phyloP scores from a whole-genome alignment of 306 rosid species.

The Cucurbita ficifolia region DNA sequence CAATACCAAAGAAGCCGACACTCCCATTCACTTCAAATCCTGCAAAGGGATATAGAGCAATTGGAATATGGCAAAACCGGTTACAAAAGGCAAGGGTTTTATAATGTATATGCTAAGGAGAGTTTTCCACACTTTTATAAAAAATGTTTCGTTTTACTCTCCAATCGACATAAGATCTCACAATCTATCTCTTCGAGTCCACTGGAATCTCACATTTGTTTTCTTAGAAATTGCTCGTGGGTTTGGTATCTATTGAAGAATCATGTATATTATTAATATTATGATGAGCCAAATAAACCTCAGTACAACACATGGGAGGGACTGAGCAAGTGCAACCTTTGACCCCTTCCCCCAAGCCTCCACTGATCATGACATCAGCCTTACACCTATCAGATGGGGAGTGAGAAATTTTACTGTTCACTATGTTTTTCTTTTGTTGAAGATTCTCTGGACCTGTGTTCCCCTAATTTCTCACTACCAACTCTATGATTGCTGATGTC shows the following conservation, averaged over 20 bases:
- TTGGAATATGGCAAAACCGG: no score
- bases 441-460: slow-evolving; percentile 26
- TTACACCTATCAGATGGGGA: neutral
- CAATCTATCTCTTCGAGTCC: no score
- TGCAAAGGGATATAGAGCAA: no score
- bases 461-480: slow-evolving; percentile 14
- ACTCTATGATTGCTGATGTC: slow-evolving; percentile 30
- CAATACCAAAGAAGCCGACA: no score
- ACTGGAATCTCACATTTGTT: no score
- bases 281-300: neutral
- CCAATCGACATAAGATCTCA: no score
- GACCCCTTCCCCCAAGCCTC: neutral
- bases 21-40: no score
- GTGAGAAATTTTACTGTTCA: slow-evolving; percentile 28
- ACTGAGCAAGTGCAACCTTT: neutral
- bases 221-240: neutral
- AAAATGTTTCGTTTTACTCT: no score
- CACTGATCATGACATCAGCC: neutral
- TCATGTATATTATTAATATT: neutral
- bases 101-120: no score
- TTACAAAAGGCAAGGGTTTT: no score
- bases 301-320: neutral
- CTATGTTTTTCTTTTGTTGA: slow-evolving; percentile 7
- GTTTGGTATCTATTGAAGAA: neutral
- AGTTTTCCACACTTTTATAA: no score